Evolutionary conservation across 331 rosid genomes (phyloP).

Genomic region (Malus hybrid): DNA sequence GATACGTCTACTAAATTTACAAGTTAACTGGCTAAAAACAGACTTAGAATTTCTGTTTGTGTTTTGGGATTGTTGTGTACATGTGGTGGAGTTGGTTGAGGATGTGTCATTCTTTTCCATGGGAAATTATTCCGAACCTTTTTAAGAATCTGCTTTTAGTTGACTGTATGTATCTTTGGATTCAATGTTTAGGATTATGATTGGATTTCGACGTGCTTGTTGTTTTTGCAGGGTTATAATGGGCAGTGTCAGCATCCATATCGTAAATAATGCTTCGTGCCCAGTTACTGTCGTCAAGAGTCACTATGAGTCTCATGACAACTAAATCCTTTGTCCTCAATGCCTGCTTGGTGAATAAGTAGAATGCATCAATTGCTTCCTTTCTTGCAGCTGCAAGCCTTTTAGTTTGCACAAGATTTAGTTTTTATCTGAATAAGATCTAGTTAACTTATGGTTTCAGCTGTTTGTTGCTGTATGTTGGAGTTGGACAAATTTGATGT

Average conservation of each 20-base stretch:
- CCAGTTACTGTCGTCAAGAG: conserved; percentile 84
- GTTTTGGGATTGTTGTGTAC: background rate
- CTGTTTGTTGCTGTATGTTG: background rate
- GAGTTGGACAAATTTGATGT: background rate
- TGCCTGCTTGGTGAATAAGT: conserved; percentile 20
- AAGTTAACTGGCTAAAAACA: background rate
- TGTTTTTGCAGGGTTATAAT: conserved; percentile 52
- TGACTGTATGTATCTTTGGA: background rate
- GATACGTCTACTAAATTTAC: background rate
- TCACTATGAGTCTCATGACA: background rate
- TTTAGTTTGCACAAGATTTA: background rate
- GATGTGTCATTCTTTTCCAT: background rate
- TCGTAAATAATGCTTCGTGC: conserved; percentile 65
- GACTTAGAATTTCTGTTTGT: background rate
- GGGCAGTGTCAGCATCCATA: conserved; percentile 91
- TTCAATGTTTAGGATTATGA: background rate
- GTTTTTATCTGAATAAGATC: background rate
- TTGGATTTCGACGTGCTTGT: conserved; percentile 15
- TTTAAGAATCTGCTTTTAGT: no score
- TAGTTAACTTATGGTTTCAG: background rate
- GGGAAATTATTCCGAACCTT: no score
- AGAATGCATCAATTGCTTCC: conserved; percentile 5
- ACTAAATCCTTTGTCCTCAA: background rate
- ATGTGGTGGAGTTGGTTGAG: background rate
- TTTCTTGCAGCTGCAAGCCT: background rate